Base-by-base conservation (phyloP, 225 moss, liverwort and hornwort genomes). In the Polytrichum formosum region DNA sequence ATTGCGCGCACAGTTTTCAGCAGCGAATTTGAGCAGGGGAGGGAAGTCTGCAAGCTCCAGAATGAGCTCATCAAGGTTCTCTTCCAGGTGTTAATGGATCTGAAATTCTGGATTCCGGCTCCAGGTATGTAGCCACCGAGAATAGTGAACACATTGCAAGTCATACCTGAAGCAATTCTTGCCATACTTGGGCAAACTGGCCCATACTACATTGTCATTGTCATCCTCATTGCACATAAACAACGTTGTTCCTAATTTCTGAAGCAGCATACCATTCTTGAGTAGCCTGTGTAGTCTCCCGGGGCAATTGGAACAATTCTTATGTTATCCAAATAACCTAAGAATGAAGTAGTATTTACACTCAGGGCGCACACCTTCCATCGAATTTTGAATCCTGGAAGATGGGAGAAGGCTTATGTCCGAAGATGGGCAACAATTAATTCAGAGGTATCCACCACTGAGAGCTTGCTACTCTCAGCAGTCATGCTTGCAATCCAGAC, bases 1-100 rank as follows among this genome's bases (percentile, higher is more conserved):
- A 82, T 88, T 20, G 61, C 79, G 16, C 77, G 72, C 23, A 88
- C 85, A 2, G 64, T 82, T 18, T 85, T 88, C 22, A 76, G 88
- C 25, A 75, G 77, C 73, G 76, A 74, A 31, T 62, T 72, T 65
- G 84, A 77, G 31, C 68, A 68, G 26, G 87, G 87, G 21, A 81
- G 70, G 73, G 23, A 68, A 68, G 64, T 78, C 56, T 72, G 66
- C 56, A 58, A 69, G 10, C 27, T 54, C 28, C 77, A 78, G 56
- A 31, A 55, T 5, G 10, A 72, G 54, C 46, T 78, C 16, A 64
- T 64, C 28, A 54, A 54, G 56, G 53, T 78, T 55, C 72, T 78
- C 5, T 72, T 68, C 35, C 29, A 17, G 7, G 46, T 56, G 46
- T 61, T 73, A 22, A 55, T 55, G 55, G 73, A 64, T 28, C 73